A percentile compares a stretch with the other conserved stretches of the same genome.
Conservation (phyloP, 768 basidiomycete genomes). For the Rhizopogon roseolus region DNA sequence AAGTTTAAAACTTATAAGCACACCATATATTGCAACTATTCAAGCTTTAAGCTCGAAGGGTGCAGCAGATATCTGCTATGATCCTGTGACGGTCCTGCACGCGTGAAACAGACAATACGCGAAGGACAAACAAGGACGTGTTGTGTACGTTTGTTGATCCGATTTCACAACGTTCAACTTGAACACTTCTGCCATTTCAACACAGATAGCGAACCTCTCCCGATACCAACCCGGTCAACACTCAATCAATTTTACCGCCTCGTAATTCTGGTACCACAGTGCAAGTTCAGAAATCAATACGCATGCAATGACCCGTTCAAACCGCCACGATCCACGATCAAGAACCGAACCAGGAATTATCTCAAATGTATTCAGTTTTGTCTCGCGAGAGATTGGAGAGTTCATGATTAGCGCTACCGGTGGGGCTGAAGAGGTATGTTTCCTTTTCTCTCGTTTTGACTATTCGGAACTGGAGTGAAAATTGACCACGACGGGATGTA, state of each 20-base stretch:
- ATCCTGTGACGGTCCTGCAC: no score
- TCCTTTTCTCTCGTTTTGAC: no score
- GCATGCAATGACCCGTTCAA: background rate
- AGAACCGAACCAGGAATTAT: conserved; percentile 35
- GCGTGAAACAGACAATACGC: background rate
- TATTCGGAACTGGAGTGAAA: conserved; percentile 2
- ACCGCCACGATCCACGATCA: background rate
- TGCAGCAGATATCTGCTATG: no score
- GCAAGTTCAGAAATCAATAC: background rate
- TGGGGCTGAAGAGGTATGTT: background rate
- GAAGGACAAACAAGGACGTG: conserved; percentile 4
- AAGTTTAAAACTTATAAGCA: no score
- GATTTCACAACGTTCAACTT: background rate
- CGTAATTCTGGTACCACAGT: background rate
- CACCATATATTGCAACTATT: no score
- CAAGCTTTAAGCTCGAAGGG: no score
- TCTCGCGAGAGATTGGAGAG: conserved; percentile 66
- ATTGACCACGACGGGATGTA: conserved; percentile 7
- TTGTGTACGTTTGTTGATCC: conserved; percentile 13
- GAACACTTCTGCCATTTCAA: background rate
- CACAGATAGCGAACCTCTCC: background rate
- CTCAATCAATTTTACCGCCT: conserved; percentile 1
- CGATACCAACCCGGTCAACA: background rate
- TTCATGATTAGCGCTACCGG: conserved; percentile 66
- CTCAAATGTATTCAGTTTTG: conserved; percentile 62